Conservation (phyloP, 345 rosid genomes). For the Raphanus sativus region DNA sequence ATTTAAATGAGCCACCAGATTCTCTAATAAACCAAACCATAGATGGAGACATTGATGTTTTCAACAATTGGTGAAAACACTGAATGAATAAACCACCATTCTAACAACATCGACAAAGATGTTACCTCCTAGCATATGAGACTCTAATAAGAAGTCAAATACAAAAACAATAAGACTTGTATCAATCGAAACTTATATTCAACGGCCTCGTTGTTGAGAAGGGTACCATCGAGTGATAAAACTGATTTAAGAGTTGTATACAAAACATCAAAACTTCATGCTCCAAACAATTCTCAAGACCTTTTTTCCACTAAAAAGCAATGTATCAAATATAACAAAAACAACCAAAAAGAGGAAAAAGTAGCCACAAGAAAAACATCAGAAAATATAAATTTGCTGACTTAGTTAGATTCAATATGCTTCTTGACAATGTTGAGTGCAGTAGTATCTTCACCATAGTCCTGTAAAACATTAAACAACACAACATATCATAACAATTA, state of each 20-base stretch:
- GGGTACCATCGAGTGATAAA: not conserved
- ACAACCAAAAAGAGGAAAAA: not conserved
- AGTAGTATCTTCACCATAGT: slow-evolving; percentile 40
- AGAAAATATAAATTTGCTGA: not conserved
- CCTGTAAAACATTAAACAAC: slow-evolving; percentile 9
- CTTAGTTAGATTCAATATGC: slow-evolving; percentile 26
- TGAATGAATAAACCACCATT: too few relatives aligned
- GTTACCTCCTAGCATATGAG: too few relatives aligned
- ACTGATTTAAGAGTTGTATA: not conserved
- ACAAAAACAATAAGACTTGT: too few relatives aligned
- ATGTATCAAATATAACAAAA: slow-evolving; percentile 14
- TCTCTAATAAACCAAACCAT: too few relatives aligned
- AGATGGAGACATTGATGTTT: too few relatives aligned
- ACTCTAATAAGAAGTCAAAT: too few relatives aligned
- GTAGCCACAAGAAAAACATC: slow-evolving; percentile 1
- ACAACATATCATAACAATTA: not conserved
- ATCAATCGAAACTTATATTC: too few relatives aligned
- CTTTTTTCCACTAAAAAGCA: slow-evolving; percentile 12
- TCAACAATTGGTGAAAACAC: too few relatives aligned
- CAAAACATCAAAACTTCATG: slow-evolving; percentile 16
- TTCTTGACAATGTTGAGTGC: slow-evolving; percentile 39
- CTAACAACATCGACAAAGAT: too few relatives aligned
- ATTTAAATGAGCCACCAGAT: too few relatives aligned
- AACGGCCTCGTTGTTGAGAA: not conserved
- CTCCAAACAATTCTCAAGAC: slow-evolving; percentile 19